Conservation (phyloP, 257 asterid species). For the Solanum rostratum region DNA sequence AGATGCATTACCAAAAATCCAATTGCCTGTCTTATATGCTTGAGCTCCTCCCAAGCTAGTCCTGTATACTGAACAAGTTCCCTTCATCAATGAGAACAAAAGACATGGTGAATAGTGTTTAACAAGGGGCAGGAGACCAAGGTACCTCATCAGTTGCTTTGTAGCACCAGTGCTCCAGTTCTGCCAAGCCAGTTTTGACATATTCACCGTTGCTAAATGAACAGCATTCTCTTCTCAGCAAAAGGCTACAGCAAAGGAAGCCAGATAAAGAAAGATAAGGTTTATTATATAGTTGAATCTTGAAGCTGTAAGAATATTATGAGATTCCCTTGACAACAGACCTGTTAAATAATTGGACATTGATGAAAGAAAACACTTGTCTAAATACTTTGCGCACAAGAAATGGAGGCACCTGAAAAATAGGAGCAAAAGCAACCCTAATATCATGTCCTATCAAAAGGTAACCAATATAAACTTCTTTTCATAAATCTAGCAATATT, state of each 20-base stretch:
- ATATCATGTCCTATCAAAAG: not conserved
- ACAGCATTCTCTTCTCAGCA: slow-evolving; percentile 97
- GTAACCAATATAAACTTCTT: not conserved
- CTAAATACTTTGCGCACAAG: slow-evolving; percentile 88
- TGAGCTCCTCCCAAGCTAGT: slow-evolving; percentile 98
- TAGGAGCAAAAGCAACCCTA: not conserved
- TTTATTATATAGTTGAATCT: not conserved
- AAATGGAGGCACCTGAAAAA: slow-evolving; percentile 89
- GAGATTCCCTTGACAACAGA: slow-evolving; percentile 9
- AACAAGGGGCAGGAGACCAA: not conserved
- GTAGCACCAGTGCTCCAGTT: slow-evolving; percentile 98
- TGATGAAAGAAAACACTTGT: slow-evolving; percentile 88
- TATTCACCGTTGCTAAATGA: slow-evolving; percentile 98
- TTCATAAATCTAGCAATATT: not conserved
- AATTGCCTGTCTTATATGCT: slow-evolving; percentile 95
- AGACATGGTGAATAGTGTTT: not conserved
- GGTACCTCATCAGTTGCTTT: slow-evolving; percentile 95
- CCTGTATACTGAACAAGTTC: slow-evolving; percentile 77
- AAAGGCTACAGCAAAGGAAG: slow-evolving; percentile 42
- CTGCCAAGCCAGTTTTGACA: slow-evolving; percentile 98
- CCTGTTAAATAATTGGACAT: slow-evolving; percentile 98
- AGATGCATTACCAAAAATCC: slow-evolving; percentile 79
- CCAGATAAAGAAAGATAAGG: not conserved
- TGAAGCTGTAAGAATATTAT: not conserved
- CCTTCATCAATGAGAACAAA: slow-evolving; percentile 8